phyloP scores from a whole-genome alignment of 768 basidiomycete genomes.

The Scleroderma bovista region DNA sequence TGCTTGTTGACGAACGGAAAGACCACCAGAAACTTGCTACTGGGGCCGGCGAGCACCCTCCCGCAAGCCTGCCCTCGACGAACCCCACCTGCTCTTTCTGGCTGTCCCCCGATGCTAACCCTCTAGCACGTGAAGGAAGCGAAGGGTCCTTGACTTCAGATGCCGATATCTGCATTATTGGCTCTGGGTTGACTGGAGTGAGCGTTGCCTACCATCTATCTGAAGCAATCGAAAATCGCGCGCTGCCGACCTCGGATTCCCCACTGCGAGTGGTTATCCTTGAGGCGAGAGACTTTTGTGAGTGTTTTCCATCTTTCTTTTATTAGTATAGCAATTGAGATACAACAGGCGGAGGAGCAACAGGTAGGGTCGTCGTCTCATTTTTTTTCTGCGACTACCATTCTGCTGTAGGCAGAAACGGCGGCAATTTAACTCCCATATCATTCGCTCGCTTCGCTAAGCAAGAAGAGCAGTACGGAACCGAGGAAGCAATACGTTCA shows the following conservation, averaged over 20 bases:
- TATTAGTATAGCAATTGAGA: not conserved
- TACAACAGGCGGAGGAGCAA: constrained; percentile 65
- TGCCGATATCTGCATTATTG: constrained; percentile 58
- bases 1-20: no score
- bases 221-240: constrained; percentile 19
- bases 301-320: constrained; percentile 23
- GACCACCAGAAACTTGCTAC: no score
- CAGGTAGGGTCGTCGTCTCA: no score
- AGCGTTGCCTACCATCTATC: constrained; percentile 61
- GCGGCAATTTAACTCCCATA: no score
- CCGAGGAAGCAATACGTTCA: no score
- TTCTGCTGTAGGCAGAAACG: no score
- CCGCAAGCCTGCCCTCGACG: no score
- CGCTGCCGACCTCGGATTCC: constrained; percentile 4
- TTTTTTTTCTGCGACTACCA: no score
- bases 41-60: no score
- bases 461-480: no score
- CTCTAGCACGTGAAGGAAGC: constrained; percentile 55
- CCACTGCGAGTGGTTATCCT: constrained; percentile 55
- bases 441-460: no score
- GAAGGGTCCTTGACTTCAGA: constrained; percentile 49
- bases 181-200: constrained; percentile 75
- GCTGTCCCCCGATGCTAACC: constrained; percentile 55
- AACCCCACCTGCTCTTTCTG: constrained; percentile 53
- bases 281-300: constrained; percentile 85